Percentiles rank a stretch among this genome's conserved stretches.
Conservation (phyloP, 352 stramenopile species). For the Peronospora belbahrii region DNA sequence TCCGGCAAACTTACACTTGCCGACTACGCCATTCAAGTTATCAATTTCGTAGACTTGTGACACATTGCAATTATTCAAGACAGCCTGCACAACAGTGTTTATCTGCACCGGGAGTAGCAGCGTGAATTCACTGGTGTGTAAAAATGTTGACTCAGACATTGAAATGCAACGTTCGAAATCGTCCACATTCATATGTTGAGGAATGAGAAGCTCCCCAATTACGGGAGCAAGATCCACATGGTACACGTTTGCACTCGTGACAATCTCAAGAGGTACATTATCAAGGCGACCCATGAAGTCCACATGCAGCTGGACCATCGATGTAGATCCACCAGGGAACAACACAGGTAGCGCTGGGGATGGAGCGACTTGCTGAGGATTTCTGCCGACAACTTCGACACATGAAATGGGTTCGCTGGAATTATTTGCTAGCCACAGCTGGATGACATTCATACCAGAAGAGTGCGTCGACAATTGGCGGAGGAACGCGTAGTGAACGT, state of each 20-base stretch:
- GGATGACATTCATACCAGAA: slow-evolving; percentile 59
- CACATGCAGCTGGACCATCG: slow-evolving; percentile 76
- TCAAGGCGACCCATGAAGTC: slow-evolving; percentile 73
- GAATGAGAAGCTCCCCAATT: slow-evolving; percentile 56
- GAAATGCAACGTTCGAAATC: slow-evolving; percentile 67
- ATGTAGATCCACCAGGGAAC: slow-evolving; percentile 62
- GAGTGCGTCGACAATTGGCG: slow-evolving; percentile 53
- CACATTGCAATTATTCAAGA: slow-evolving; percentile 54
- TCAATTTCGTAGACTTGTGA: slow-evolving; percentile 75
- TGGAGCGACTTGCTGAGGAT: slow-evolving; percentile 45
- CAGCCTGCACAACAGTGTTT: slow-evolving; percentile 36
- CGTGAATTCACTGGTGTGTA: slow-evolving; percentile 58
- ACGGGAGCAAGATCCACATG: slow-evolving; percentile 53
- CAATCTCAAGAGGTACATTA: slow-evolving; percentile 52
- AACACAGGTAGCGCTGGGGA: slow-evolving; percentile 81
- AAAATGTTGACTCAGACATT: slow-evolving; percentile 38
- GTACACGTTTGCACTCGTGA: slow-evolving; percentile 43
- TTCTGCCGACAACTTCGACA: slow-evolving; percentile 36
- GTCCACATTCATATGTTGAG: slow-evolving; percentile 64
- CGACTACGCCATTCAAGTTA: slow-evolving; percentile 44
- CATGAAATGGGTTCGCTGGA: slow-evolving; percentile 48
- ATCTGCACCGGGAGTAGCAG: slow-evolving; percentile 44
- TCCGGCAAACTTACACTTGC: slow-evolving; percentile 66
- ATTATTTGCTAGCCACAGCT: slow-evolving; percentile 66
- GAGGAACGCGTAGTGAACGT: slow-evolving; percentile 62